These are phyloP conservation scores for Zalaria sp. DNA, from an alignment of 2,329 filamentous ascomycete genomes.

Conservation along the genomic window DNA sequence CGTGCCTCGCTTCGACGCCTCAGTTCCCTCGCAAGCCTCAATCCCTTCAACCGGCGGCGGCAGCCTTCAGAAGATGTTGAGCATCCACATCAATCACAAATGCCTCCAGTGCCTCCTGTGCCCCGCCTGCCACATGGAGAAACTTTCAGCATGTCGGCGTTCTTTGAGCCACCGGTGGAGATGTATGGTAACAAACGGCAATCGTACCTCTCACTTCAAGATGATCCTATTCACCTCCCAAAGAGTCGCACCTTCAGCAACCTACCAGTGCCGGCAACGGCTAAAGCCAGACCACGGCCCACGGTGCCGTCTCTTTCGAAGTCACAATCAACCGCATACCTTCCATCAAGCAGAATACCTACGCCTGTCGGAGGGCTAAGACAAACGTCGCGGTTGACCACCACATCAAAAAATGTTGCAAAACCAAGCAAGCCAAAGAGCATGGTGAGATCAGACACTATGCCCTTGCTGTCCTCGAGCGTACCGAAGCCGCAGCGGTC, in stretches of 20 bases:
- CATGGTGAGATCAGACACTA: slow-evolving; percentile 18
- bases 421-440: neutral
- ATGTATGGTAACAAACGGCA: too few species aligned
- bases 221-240: slow-evolving; percentile 19
- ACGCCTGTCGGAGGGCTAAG: neutral
- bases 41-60: slow-evolving; percentile 19
- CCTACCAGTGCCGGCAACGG: slow-evolving; percentile 14
- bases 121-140: slow-evolving; percentile 9
- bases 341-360: slow-evolving; percentile 2
- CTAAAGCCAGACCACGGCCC: neutral
- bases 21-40: slow-evolving; percentile 19
- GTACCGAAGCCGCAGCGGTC: slow-evolving; percentile 3
- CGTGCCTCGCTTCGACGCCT: slow-evolving; percentile 10
- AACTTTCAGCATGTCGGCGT: slow-evolving; percentile 3
- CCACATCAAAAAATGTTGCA: slow-evolving; percentile 6
- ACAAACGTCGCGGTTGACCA: slow-evolving; percentile 3
- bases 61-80: too few species aligned
- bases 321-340: neutral
- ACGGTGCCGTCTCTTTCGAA: neutral
- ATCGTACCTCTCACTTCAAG: slow-evolving; percentile 14
- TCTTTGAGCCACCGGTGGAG: slow-evolving; percentile 1
- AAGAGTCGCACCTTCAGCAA: slow-evolving; percentile 22
- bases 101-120: slow-evolving; percentile 3
- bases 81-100: slow-evolving; percentile 8
- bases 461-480: slow-evolving; percentile 15